Evolutionary conservation across 2,329 filamentous ascomycete species (phyloP).

Genomic region (Penicillium sp.): DNA sequence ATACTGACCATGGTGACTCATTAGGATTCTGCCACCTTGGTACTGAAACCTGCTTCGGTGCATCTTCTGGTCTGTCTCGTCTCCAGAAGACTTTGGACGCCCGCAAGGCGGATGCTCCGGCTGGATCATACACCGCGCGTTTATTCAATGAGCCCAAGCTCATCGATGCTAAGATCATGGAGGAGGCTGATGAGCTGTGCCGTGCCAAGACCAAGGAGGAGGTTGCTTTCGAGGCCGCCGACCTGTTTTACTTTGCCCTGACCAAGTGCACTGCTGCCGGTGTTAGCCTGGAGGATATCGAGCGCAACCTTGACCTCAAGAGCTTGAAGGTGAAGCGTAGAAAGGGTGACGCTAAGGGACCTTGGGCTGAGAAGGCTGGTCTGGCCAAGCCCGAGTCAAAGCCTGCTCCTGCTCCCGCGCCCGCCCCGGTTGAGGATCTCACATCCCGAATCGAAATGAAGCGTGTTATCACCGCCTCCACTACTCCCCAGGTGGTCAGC

Average conservation of each 20-base stretch:
- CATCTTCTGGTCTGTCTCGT: conserved; percentile 68
- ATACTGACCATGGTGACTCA: conserved; percentile 15
- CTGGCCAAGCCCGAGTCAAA: conserved; percentile 38
- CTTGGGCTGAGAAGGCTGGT: conserved; percentile 77
- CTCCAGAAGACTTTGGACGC: conserved; percentile 79
- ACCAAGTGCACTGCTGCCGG: conserved; percentile 80
- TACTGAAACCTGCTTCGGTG: conserved; percentile 84
- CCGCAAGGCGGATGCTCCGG: conserved; percentile 72
- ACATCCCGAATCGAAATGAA: conserved; percentile 67
- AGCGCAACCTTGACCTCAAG: conserved; percentile 87
- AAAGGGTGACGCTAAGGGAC: conserved; percentile 85
- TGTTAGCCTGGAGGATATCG: conserved; percentile 78
- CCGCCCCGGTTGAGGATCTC: conserved; percentile 43
- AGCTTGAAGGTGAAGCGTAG: conserved; percentile 89
- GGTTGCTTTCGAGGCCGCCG: conserved; percentile 86
- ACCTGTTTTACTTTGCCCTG: conserved; percentile 90
- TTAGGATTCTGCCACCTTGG: conserved; percentile 82
- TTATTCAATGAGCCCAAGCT: conserved; percentile 88
- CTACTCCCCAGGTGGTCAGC: conserved; percentile 56
- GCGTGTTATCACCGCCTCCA: conserved; percentile 61
- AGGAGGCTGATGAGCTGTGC: conserved; percentile 92
- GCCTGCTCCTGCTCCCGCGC: conserved; percentile 38
- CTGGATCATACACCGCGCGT: conserved; percentile 84
- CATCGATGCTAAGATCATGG: conserved; percentile 90
- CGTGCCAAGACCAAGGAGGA: conserved; percentile 73